A percentile compares a stretch with the other conserved stretches of the same genome.
Conservation (phyloP, 345 rosid genomes). For the Acer campestre region DNA sequence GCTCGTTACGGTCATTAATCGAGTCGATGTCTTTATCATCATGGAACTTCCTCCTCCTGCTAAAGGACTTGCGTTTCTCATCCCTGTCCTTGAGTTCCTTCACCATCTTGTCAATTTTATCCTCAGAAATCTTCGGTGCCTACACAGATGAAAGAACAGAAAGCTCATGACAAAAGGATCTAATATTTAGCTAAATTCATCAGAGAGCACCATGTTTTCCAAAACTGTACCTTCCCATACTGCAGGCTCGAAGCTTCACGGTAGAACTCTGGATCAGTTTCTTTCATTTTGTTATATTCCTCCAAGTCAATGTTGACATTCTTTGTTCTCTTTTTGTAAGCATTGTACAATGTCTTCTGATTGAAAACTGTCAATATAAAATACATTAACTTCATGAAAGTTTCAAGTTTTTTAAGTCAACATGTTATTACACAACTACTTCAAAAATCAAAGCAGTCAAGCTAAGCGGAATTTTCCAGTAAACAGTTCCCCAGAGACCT, state of each 20-base stretch:
- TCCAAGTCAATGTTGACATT: conserved; percentile 73
- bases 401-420: neutral
- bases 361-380: conserved; percentile 65
- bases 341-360: conserved; percentile 84
- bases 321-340: conserved; percentile 85
- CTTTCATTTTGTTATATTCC: conserved; percentile 93
- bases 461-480: neutral
- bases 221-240: conserved; percentile 72
- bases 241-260: conserved; percentile 93
- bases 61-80: conserved; percentile 72
- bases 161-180: neutral
- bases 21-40: conserved; percentile 98
- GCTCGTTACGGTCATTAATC: conserved; percentile 97
- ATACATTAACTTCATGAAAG: conserved; percentile 14
- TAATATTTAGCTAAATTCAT: neutral
- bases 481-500: neutral
- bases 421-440: neutral
- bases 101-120: conserved; percentile 82
- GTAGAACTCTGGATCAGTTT: conserved; percentile 97
- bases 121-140: conserved; percentile 85
- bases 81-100: conserved; percentile 80
- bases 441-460: neutral
- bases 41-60: conserved; percentile 86
- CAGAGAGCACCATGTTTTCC: conserved; percentile 10
- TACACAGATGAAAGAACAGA: conserved; percentile 28